phyloP scores from a whole-genome alignment of 2,329 filamentous ascomycete genomes.

The Penicillium paneum region DNA sequence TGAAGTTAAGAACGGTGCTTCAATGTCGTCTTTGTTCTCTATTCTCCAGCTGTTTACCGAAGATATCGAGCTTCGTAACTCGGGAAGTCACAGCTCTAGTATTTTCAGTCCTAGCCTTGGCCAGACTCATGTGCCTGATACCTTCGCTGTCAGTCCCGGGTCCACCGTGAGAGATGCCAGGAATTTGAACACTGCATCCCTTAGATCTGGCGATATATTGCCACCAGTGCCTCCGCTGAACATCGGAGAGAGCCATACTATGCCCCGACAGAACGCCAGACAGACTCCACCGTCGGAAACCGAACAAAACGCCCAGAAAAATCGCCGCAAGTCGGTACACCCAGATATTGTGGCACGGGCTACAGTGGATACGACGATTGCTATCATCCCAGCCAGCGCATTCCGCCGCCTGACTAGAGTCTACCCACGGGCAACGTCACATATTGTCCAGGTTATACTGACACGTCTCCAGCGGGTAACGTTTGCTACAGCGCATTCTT shows the following conservation, averaged over 20 bases:
- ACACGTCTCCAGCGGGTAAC: slow-evolving; percentile 93
- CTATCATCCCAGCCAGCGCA: slow-evolving; percentile 94
- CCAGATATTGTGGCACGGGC: slow-evolving; percentile 96
- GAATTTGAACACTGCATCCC: slow-evolving; percentile 19
- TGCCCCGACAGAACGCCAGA: slow-evolving; percentile 29
- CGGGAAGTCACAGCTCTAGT: slow-evolving; percentile 52
- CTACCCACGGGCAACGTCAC: slow-evolving; percentile 92
- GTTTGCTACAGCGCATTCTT: slow-evolving; percentile 88
- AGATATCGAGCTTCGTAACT: slow-evolving; percentile 74
- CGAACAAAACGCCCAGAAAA: slow-evolving; percentile 25
- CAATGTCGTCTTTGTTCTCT: slow-evolving; percentile 97
- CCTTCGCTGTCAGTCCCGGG: slow-evolving; percentile 39
- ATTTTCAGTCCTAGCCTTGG: slow-evolving; percentile 33
- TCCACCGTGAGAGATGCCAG: slow-evolving; percentile 20
- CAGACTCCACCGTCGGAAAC: slow-evolving; percentile 26
- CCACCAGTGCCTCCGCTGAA: slow-evolving; percentile 72
- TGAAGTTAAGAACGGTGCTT: slow-evolving; percentile 94
- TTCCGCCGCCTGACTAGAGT: slow-evolving; percentile 89
- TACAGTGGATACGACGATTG: slow-evolving; percentile 94
- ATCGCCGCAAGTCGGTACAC: slow-evolving; percentile 69
- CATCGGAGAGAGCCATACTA: slow-evolving; percentile 52
- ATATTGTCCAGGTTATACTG: slow-evolving; percentile 96
- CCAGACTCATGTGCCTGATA: slow-evolving; percentile 35
- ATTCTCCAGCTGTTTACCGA: slow-evolving; percentile 97
- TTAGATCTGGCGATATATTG: slow-evolving; percentile 38